A percentile compares a stretch with the other conserved stretches of the same genome.
phyloP scores from a whole-genome alignment of 2,329 filamentous ascomycete genomes.

The Penicillium brasilianum region DNA sequence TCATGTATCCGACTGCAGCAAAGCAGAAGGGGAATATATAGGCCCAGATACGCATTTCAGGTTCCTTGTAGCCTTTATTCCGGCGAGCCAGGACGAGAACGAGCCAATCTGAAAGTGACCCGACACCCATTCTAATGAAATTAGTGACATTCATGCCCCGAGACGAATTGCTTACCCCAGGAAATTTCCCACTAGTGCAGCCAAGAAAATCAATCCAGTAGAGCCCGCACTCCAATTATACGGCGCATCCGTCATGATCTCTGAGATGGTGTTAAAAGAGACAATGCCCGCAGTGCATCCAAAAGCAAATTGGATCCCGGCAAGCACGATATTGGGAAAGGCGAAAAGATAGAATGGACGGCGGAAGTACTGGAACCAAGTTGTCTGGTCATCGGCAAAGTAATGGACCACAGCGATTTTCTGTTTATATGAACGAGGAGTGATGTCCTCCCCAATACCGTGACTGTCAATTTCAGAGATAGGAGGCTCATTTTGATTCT shows the following conservation, averaged over 20 bases:
- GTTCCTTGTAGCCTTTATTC: slow-evolving; percentile 44
- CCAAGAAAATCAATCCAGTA: slow-evolving; percentile 40
- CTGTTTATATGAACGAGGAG: slow-evolving; percentile 29
- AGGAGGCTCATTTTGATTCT: slow-evolving; percentile 13
- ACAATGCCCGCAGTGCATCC: slow-evolving; percentile 49
- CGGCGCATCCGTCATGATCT: slow-evolving; percentile 44
- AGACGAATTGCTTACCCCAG: slow-evolving; percentile 30
- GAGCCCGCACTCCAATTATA: slow-evolving; percentile 44
- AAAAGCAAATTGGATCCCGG: slow-evolving; percentile 49
- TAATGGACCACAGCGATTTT: slow-evolving; percentile 33
- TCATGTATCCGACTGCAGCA: slow-evolving; percentile 43
- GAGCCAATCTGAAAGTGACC: slow-evolving; percentile 39
- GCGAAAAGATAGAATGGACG: slow-evolving; percentile 48
- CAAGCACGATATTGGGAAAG: slow-evolving; percentile 47
- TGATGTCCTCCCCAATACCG: slow-evolving; percentile 26
- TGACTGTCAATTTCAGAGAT: slow-evolving; percentile 26
- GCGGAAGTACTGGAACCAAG: slow-evolving; percentile 47
- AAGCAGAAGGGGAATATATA: slow-evolving; percentile 40
- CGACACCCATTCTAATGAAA: slow-evolving; percentile 49
- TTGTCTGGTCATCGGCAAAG: slow-evolving; percentile 43
- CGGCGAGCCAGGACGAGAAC: slow-evolving; percentile 41
- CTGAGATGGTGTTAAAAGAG: slow-evolving; percentile 46
- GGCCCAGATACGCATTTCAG: slow-evolving; percentile 47
- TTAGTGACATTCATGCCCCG: no score
- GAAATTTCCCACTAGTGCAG: slow-evolving; percentile 41